These are phyloP conservation scores for Phoma sp. DNA, from an alignment of 2,329 filamentous ascomycete species.

Conservation along the genomic window DNA sequence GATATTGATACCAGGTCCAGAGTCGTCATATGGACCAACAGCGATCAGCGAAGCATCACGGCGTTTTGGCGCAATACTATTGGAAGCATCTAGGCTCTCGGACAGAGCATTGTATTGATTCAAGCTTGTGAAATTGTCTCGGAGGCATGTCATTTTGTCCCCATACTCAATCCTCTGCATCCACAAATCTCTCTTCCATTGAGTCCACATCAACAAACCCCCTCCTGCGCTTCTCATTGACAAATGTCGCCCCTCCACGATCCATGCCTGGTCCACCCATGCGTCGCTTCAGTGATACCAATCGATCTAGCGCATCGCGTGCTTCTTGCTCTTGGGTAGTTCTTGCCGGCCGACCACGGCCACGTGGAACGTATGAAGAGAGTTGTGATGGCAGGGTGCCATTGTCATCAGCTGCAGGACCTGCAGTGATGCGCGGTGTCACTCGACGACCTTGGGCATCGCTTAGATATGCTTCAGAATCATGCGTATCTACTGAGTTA, in stretches of 20 bases:
- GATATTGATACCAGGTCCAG: conserved; percentile 18
- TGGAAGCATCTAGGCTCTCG: background rate
- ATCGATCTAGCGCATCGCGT: conserved; percentile 51
- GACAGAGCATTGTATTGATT: conserved; percentile 8
- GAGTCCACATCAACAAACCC: conserved; percentile 60
- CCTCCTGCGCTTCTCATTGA: conserved; percentile 57
- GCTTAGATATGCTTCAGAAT: conserved; percentile 56
- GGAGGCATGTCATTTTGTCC: background rate
- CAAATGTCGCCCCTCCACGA: conserved; percentile 59
- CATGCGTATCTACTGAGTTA: conserved; percentile 41
- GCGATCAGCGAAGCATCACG: conserved; percentile 14
- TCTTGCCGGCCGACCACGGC: conserved; percentile 41
- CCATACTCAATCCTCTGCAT: conserved; percentile 31
- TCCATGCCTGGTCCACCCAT: conserved; percentile 61
- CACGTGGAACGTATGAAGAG: conserved; percentile 34
- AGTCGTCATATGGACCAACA: conserved; percentile 1
- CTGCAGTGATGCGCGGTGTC: conserved; percentile 51
- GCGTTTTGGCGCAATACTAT: conserved; percentile 16
- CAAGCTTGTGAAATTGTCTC: background rate
- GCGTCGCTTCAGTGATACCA: conserved; percentile 57
- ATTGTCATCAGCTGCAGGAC: conserved; percentile 20
- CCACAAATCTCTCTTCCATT: conserved; percentile 53
- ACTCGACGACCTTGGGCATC: conserved; percentile 55
- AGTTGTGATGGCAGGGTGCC: conserved; percentile 1
- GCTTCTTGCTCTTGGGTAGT: conserved; percentile 53